Evolutionary conservation across 2,329 filamentous ascomycete species (phyloP).

Genomic region (Elsinoe ampelina): DNA sequence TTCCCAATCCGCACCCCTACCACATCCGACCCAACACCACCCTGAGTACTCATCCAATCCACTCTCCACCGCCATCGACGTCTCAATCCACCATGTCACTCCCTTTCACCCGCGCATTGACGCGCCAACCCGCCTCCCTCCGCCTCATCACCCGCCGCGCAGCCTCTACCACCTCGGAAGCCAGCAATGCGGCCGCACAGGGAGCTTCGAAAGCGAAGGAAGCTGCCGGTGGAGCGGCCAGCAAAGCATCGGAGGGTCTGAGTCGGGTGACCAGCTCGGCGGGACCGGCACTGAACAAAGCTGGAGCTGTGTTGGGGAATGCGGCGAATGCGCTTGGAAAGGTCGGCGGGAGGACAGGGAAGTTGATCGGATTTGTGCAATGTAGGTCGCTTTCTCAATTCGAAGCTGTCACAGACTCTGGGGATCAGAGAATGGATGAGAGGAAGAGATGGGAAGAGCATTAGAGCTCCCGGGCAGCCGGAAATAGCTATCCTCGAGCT

Average conservation of each 20-base stretch:
- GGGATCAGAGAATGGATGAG: neutral
- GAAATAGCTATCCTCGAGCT: neutral
- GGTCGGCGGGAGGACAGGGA: slow-evolving; percentile 75
- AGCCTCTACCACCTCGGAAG: slow-evolving; percentile 41
- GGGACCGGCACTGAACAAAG: slow-evolving; percentile 64
- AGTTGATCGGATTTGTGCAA: slow-evolving; percentile 69
- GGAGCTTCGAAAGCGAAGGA: slow-evolving; percentile 35
- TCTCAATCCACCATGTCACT: slow-evolving; percentile 35
- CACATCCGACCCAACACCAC: slow-evolving; percentile 10
- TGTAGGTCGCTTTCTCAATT: slow-evolving; percentile 51
- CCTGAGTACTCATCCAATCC: slow-evolving; percentile 3
- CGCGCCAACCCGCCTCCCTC: slow-evolving; percentile 36
- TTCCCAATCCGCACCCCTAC: slow-evolving; percentile 9
- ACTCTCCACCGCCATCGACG: too few relatives aligned
- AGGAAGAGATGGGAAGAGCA: neutral
- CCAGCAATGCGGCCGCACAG: slow-evolving; percentile 32
- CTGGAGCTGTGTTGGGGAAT: slow-evolving; percentile 56
- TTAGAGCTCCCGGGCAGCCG: neutral
- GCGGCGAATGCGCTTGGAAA: slow-evolving; percentile 62
- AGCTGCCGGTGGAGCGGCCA: slow-evolving; percentile 30
- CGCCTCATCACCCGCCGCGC: slow-evolving; percentile 35
- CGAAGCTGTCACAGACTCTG: neutral
- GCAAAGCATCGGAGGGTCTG: slow-evolving; percentile 73
- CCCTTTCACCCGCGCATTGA: slow-evolving; percentile 36
- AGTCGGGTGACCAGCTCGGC: slow-evolving; percentile 73